Conservation (phyloP, 2,329 filamentous ascomycete species). For the Rachicladosporium sp. region DNA sequence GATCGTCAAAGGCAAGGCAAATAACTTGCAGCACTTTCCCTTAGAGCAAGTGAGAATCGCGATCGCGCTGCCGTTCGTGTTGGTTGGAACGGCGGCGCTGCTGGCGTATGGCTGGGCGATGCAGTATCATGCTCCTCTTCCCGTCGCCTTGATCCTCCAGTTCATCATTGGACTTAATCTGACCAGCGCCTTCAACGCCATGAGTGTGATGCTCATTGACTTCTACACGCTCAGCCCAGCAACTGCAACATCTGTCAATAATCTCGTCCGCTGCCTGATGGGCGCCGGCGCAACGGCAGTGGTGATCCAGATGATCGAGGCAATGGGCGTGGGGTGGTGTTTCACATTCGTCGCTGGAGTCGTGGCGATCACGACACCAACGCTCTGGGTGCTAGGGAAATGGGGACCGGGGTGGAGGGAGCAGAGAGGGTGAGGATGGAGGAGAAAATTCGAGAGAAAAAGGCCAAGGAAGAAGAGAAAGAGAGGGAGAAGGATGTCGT, state of each 20-base stretch:
- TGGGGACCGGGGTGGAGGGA: constrained; percentile 18
- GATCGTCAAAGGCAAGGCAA: constrained; percentile 22
- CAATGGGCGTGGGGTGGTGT: constrained; percentile 30
- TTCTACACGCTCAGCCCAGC: constrained; percentile 30
- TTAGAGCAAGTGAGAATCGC: constrained; percentile 33
- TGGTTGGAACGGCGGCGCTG: constrained; percentile 19
- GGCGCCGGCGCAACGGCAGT: constrained; percentile 31
- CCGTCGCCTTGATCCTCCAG: constrained; percentile 16
- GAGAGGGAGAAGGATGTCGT: no score
- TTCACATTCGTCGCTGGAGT: constrained; percentile 26
- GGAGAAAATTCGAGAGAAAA: no score
- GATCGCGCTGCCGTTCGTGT: constrained; percentile 27
- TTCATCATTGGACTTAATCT: constrained; percentile 24
- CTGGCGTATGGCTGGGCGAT: constrained; percentile 33
- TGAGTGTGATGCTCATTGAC: constrained; percentile 37
- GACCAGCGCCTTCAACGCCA: constrained; percentile 30
- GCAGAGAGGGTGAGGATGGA: constrained; percentile 1
- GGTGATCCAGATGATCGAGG: constrained; percentile 26
- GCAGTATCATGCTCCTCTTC: constrained; percentile 17
- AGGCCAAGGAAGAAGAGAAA: background rate
- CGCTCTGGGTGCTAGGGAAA: constrained; percentile 12
- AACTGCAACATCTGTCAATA: constrained; percentile 33
- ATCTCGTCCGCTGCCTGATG: constrained; percentile 31
- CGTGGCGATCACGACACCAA: constrained; percentile 9
- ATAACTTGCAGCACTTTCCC: constrained; percentile 29